Percentiles rank a stretch among this genome's conserved stretches.
Conservation (phyloP, 2,329 filamentous ascomycete genomes). For the Dactylellina haptotyla region DNA sequence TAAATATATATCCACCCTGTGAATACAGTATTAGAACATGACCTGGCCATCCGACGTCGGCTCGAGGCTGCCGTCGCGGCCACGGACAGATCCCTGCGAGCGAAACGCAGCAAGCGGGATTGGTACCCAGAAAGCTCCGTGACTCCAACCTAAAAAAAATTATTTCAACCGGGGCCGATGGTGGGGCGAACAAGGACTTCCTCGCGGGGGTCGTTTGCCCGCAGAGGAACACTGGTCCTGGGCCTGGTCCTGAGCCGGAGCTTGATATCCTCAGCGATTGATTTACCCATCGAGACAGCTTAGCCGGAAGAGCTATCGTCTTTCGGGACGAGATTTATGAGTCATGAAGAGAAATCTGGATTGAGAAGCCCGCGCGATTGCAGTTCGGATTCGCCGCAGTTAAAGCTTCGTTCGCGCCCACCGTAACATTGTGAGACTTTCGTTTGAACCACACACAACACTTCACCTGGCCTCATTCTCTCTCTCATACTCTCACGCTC, state of each 20-base stretch:
- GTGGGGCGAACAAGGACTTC: slow-evolving; percentile 36
- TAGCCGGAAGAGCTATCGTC: slow-evolving; percentile 16
- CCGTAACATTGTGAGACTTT: slow-evolving; percentile 17
- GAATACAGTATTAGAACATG: too few relatives aligned
- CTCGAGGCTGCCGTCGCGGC: slow-evolving; percentile 32
- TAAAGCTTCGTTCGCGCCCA: slow-evolving; percentile 7
- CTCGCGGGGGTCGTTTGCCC: slow-evolving; percentile 35
- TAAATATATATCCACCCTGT: too few relatives aligned
- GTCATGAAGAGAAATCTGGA: slow-evolving; percentile 21
- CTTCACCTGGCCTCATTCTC: slow-evolving; percentile 15
- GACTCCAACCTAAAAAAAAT: slow-evolving; percentile 26
- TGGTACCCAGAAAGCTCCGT: too few relatives aligned
- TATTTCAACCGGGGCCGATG: slow-evolving; percentile 32
- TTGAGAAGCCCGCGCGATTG: slow-evolving; percentile 8
- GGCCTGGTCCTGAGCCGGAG: slow-evolving; percentile 15
- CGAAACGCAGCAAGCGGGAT: slow-evolving; percentile 8
- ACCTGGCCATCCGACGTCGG: slow-evolving; percentile 34
- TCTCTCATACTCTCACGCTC: slow-evolving; percentile 15
- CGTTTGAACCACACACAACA: slow-evolving; percentile 12
- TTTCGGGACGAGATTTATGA: slow-evolving; percentile 33
- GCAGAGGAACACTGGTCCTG: background rate
- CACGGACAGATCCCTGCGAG: slow-evolving; percentile 29
- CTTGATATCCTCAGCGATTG: background rate
- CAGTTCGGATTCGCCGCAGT: too few relatives aligned
- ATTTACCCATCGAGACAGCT: slow-evolving; percentile 18